Conservation (phyloP, 352 stramenopile species). For the Phytophthora cajani region DNA sequence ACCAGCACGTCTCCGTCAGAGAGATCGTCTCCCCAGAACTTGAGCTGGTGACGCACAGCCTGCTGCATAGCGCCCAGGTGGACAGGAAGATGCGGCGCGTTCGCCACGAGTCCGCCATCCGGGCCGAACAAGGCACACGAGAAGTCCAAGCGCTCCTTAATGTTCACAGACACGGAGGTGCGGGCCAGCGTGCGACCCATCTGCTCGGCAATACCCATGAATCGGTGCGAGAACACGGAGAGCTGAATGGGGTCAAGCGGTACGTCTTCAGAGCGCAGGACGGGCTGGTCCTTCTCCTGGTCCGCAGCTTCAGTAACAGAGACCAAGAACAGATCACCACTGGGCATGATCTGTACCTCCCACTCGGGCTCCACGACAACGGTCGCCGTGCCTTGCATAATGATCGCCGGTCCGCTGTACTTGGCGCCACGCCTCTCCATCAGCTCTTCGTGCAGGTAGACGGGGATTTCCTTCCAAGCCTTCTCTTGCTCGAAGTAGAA, state of each 20-base stretch:
- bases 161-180: conserved; percentile 98
- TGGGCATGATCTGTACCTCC: conserved; percentile 90
- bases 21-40: conserved; percentile 92
- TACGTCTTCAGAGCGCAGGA: conserved; percentile 44
- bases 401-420: conserved; percentile 94
- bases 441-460: conserved; percentile 95
- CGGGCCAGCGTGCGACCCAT: conserved; percentile 98
- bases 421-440: conserved; percentile 69
- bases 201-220: conserved; percentile 99
- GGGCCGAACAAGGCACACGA: conserved; percentile 98
- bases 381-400: conserved; percentile 98
- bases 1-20: conserved; percentile 97
- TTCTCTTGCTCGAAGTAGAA: conserved; percentile 88
- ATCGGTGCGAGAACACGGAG: conserved; percentile 97
- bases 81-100: conserved; percentile 98
- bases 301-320: conserved; percentile 50
- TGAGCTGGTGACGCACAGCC: conserved; percentile 95
- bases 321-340: conserved; percentile 96
- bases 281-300: conserved; percentile 15
- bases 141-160: conserved; percentile 99
- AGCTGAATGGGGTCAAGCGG: conserved; percentile 96
- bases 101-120: conserved; percentile 98
- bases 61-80: conserved; percentile 99
- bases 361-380: conserved; percentile 98
- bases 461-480: conserved; percentile 83